Evolutionary conservation across 345 rosid genomes (phyloP).

Genomic region (Lepidium didymum): DNA sequence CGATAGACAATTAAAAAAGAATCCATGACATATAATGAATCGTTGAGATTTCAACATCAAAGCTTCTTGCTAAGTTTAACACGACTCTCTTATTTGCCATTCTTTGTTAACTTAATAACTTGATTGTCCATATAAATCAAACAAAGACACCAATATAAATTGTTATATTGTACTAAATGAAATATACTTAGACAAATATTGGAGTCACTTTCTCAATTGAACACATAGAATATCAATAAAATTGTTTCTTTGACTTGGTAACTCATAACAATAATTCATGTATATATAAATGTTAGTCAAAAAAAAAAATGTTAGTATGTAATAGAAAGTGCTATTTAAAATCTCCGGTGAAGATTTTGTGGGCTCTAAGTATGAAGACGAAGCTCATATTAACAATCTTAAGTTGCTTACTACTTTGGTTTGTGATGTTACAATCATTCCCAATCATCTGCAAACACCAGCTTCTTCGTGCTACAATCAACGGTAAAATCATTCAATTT

Average conservation of each 20-base stretch:
- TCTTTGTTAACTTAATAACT: background rate
- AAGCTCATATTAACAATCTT: constrained; percentile 10
- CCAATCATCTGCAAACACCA: constrained; percentile 14
- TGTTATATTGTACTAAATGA: background rate
- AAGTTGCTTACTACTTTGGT: constrained; percentile 22
- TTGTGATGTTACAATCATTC: background rate
- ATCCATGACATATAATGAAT: background rate
- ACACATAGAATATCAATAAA: constrained; percentile 3
- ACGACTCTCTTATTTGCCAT: background rate
- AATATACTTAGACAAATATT: background rate
- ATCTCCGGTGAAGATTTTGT: background rate
- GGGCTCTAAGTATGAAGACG: background rate
- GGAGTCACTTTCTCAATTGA: background rate
- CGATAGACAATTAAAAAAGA: background rate
- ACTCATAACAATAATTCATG: background rate
- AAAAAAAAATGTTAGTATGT: background rate
- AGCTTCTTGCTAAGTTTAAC: background rate
- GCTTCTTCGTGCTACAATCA: background rate
- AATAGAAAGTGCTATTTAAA: background rate
- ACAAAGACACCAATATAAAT: background rate
- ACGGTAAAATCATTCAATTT: background rate
- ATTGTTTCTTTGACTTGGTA: background rate
- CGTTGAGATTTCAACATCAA: constrained; percentile 19
- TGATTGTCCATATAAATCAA: background rate
- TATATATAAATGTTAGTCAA: too few relatives aligned